Evolutionary conservation across 2,329 filamentous ascomycete genomes (phyloP), one percentile per base, ranked within the genome.

Genomic region (Penicillium aurantiogriseum): DNA sequence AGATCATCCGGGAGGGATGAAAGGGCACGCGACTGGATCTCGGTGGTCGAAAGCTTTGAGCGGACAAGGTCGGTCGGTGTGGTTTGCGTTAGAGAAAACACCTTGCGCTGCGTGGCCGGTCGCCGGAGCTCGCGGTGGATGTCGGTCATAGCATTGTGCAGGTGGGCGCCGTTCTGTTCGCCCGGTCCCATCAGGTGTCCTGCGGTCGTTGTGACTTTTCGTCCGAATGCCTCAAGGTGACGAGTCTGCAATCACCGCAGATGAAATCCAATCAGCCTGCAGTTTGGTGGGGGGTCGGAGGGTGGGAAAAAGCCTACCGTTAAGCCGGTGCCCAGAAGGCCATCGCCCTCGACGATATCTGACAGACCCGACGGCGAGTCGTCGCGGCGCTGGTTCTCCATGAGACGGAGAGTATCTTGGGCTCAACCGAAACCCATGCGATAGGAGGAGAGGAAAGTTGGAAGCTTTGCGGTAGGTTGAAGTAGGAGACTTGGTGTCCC

Each of bases 31-130:
- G 96, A 92, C 76, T 96, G 92, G 67, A 97, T 97, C 79, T 99
- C 94, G 64, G 86, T 82, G 21, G 90, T 89, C 42, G 92, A 97
- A 67, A 99, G 87, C 71, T 89, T 93, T 59, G 91, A 93, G 66
- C 94, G 90, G 66, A 97, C 90, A 51, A 99, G 82, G 71, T 99
- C 93, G 64, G 91, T 91, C n/a, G 94, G 94, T 2, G 90, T 92
- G 11, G 92, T 93, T 76, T 89, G 89, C 51, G 93, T 88, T 77
- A 97, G 89, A 60, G 91, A 89, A 75, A 97, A 96, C 72, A 99
- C 88, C 73, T 88, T 91, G 69, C 91, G 88, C 77, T 97, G 94
- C 43, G 96, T 83, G 56, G 83, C 84, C 5, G 94, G 94, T 52
- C 90, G 86, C 65, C 90, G 86, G 67, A 97, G 83, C 75, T 97